A percentile compares a stretch with the other conserved stretches of the same genome.
These are phyloP conservation scores for Daldinia loculata DNA, from an alignment of 495 filamentous ascomycete species.

Conservation along the genomic window DNA sequence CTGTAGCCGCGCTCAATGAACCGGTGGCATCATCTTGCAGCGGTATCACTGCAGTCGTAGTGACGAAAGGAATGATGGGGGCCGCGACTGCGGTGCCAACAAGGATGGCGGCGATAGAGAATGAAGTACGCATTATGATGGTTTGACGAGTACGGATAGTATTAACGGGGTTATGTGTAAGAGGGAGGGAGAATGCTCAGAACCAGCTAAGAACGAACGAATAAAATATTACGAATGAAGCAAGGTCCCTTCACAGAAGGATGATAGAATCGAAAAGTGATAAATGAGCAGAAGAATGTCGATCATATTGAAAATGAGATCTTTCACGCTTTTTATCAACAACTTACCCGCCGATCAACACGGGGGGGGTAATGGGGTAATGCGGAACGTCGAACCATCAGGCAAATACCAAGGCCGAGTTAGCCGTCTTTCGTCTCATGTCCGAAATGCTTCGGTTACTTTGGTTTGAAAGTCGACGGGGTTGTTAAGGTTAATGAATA, in stretches of 20 bases:
- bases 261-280: slow-evolving; percentile 29
- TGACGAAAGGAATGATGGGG: slow-evolving; percentile 38
- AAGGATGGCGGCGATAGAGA: slow-evolving; percentile 27
- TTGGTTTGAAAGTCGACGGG: background rate
- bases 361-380: background rate
- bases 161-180: slow-evolving; percentile 8
- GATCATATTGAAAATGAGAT: slow-evolving; percentile 36
- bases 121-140: slow-evolving; percentile 34
- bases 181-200: slow-evolving; percentile 27
- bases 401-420: slow-evolving; percentile 8
- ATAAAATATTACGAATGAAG: slow-evolving; percentile 16
- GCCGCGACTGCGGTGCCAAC: slow-evolving; percentile 26
- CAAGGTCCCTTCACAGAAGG: slow-evolving; percentile 36
- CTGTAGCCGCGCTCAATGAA: background rate
- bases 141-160: slow-evolving; percentile 1
- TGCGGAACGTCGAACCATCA: slow-evolving; percentile 18
- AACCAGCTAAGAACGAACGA: slow-evolving; percentile 33
- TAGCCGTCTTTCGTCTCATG: slow-evolving; percentile 34
- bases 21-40: background rate
- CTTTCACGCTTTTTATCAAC: slow-evolving; percentile 29
- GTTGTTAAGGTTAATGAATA: background rate
- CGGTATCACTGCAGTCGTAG: slow-evolving; percentile 17
- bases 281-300: slow-evolving; percentile 27
- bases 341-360: background rate
- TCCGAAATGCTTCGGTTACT: slow-evolving; percentile 20